Evolutionary conservation across 306 rosid species (phyloP).

Genomic region (Cotoneaster glaucophyllus): DNA sequence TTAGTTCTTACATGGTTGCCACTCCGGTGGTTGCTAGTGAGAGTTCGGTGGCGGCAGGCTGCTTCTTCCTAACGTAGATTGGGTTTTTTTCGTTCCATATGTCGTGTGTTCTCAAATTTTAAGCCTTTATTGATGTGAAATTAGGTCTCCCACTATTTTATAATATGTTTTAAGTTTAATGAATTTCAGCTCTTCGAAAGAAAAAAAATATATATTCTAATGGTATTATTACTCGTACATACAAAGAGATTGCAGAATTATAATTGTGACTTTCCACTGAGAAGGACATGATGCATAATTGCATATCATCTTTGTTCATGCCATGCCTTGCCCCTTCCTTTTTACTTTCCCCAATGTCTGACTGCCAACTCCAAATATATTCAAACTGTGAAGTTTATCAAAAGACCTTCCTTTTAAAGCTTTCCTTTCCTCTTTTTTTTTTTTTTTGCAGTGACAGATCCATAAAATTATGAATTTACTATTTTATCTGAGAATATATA

Average conservation of each 20-base stretch:
- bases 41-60: no score
- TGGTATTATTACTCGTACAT: not conserved
- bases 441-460: constrained; percentile 14
- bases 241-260: constrained; percentile 17
- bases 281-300: constrained; percentile 15
- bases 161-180: no score
- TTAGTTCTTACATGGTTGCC: no score
- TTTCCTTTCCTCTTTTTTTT: not conserved
- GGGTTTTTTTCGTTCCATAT: no score
- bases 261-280: constrained; percentile 22
- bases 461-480: constrained; percentile 14
- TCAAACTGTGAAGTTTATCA: constrained; percentile 7
- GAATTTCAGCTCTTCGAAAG: no score
- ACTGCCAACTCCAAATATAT: constrained; percentile 18
- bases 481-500: constrained; percentile 15
- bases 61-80: no score
- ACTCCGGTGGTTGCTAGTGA: no score
- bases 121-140: no score
- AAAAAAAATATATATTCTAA: no score
- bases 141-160: no score
- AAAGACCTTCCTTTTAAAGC: constrained; percentile 25
- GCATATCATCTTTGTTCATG: constrained; percentile 11
- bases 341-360: not conserved
- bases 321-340: not conserved
- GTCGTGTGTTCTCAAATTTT: no score